Evolutionary conservation across 108 stramenopile species (phyloP), one percentile per base, ranked within the genome.

Genomic region (Tribonema minus): DNA sequence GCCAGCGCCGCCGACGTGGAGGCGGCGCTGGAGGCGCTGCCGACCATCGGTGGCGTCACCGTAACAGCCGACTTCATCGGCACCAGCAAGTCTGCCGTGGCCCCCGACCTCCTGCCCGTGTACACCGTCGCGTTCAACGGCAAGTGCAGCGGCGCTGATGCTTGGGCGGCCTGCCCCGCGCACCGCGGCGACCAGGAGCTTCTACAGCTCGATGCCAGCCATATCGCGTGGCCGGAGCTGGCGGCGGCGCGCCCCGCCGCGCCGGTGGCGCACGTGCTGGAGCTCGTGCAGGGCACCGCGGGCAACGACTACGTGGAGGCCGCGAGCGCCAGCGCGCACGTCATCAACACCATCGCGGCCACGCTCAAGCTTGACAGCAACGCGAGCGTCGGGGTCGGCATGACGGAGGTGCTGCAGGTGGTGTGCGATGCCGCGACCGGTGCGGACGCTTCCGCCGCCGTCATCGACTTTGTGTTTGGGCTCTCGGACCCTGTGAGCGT

Each of bases 371-470:
- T 63, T 1, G 67, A 88, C 36, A 71, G 87, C 63, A 38, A 75
- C 25, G 37, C 69, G 4, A 67, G 46, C 27, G 79, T 84, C 40
- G 75, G 70, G 37, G 88, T 90, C 62, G 88, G 84, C 61, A 86
- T 89, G 85, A 62, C 68, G 36, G 88, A 89, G 65, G 72, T 82
- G 34, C 90, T 89, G 70, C 60, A 72, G 37, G 37, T 91, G 2
- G 58, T 62, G 2, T 91, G 90, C 67, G 58, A 68, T 20, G 64
- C 74, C 34, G 61, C 80, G 26, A 29, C 41, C 37, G 62, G n/a
- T 7, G 34, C 58, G 0, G 66, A n/a, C n/a, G n/a, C 61, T 25
- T 36, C 46, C 28, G 61, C 74, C 2, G 68, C 77, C 9, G 39
- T 66, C 40, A 32, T 79, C 27, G 61, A 34, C 25, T 31, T 79